Base-by-base conservation (phyloP, 1,284 basidiomycete genomes). In the Heterobasidion annosum region DNA sequence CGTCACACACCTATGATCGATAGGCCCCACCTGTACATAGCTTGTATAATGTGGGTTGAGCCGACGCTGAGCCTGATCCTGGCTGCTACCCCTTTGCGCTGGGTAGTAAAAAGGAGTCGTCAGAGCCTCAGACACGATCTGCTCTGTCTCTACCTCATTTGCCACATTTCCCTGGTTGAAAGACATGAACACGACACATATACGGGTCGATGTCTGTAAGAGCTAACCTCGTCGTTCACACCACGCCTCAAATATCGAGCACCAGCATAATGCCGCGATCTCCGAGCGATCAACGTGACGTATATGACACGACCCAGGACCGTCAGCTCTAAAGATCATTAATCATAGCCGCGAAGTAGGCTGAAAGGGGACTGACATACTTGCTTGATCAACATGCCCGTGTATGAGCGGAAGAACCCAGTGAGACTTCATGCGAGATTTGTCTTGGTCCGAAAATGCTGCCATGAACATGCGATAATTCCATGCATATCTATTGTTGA, bases 91-190 rank as follows among this genome's bases (percentile, higher is more conserved):
- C 34, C 72, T 65, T 13, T 65, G 63, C 10, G 73, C 71, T 15
- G 87, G 83, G 65, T 78, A 86, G 63, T 93, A 91, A 67, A 96
- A 95, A 0, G 93, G 83, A 0, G 94, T 99, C 0, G 93, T 96
- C 7, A 95, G 69, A 0, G 93, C 91, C 65, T 99, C 96, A 2
- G 89, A 93, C 0, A 99, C 95, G 52, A 99, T 97, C 65, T 99
- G 97, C 65, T 99, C 97, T 0, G 95, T 98, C 70, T 99, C 97
- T 2, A 99, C 97, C 69, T 99, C 97, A 64, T 99, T 99, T 1
- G 96, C 97, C 1, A 99, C 97, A 65, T 98, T 92, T 1, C 97
- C 97, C 90, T 95, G 62, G 3, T 2, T 35, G n/a, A 7, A 48
- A 6, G 16, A 18, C 59, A 53, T 12, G 15, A 37, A 34, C 19